Evolutionary conservation across 768 basidiomycete species (phyloP).

Genomic region (Mrakia gelida): DNA sequence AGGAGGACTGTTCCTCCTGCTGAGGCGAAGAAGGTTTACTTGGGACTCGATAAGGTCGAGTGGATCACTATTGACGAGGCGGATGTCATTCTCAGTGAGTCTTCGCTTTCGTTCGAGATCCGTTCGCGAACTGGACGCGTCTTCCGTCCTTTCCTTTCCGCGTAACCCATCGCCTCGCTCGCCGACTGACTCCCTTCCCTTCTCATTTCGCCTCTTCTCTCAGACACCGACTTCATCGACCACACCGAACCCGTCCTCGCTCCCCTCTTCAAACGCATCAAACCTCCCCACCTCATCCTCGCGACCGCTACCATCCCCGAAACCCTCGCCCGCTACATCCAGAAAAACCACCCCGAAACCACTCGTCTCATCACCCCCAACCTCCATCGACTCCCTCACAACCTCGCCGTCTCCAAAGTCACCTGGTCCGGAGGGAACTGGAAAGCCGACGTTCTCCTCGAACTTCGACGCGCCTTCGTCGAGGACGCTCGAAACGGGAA

Average conservation of each 20-base stretch:
- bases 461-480: constrained; percentile 69
- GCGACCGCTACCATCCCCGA: constrained; percentile 83
- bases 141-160: not conserved
- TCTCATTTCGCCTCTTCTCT: not conserved
- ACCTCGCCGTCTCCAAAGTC: constrained; percentile 67
- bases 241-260: constrained; percentile 51
- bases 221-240: constrained; percentile 77
- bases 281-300: constrained; percentile 72
- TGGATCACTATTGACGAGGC: constrained; percentile 92
- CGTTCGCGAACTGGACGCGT: constrained; percentile 34
- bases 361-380: constrained; percentile 65
- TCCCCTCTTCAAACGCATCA: constrained; percentile 31
- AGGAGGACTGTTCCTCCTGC: constrained; percentile 45
- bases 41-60: constrained; percentile 66
- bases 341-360: constrained; percentile 36
- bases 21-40: constrained; percentile 47
- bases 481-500: constrained; percentile 43
- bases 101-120: not conserved
- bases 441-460: constrained; percentile 69
- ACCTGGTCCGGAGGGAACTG: constrained; percentile 75
- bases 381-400: constrained; percentile 70
- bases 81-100: constrained; percentile 77
- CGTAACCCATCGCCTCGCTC: too few species aligned
- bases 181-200: not conserved
- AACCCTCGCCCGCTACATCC: constrained; percentile 45